Percentiles rank a stretch among this genome's conserved stretches.
phyloP scores from a whole-genome alignment of 176 grass and related monocot genomes.

The Oryza australiensis region DNA sequence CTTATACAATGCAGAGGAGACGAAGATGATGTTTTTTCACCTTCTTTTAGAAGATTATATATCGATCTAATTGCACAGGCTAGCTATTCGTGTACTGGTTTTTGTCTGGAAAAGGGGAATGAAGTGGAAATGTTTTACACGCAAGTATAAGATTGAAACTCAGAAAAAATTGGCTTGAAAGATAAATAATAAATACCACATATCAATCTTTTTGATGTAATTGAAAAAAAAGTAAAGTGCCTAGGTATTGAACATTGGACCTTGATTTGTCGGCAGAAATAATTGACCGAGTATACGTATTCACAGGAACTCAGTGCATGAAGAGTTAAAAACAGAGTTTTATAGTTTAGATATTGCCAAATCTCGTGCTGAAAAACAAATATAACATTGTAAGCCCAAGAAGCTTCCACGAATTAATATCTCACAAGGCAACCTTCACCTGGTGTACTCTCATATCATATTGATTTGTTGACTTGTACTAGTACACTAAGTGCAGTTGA shows the following conservation, averaged over 20 bases:
- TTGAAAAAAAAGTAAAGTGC: background rate
- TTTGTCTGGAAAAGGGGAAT: too few species aligned
- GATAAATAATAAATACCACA: background rate
- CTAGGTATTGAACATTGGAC: background rate
- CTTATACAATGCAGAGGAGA: too few species aligned
- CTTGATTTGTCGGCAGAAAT: background rate
- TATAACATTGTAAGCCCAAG: background rate
- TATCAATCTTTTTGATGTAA: background rate
- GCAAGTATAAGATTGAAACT: background rate
- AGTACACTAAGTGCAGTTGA: background rate
- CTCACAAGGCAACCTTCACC: conserved; percentile 3
- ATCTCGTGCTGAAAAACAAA: background rate
- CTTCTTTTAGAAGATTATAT: too few species aligned
- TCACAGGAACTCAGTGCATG: background rate
- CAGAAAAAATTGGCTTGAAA: background rate
- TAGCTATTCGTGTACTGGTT: too few species aligned
- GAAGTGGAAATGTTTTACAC: too few species aligned
- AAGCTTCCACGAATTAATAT: conserved; percentile 8
- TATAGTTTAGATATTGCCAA: background rate
- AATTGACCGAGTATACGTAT: background rate
- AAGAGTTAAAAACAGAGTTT: background rate
- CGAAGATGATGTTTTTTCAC: too few species aligned
- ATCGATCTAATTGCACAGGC: too few species aligned
- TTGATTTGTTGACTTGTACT: background rate
- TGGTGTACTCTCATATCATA: background rate